These are phyloP conservation scores for Hemerocallis citrina DNA, from an alignment of 106 monocot genomes.

Conservation along the genomic window DNA sequence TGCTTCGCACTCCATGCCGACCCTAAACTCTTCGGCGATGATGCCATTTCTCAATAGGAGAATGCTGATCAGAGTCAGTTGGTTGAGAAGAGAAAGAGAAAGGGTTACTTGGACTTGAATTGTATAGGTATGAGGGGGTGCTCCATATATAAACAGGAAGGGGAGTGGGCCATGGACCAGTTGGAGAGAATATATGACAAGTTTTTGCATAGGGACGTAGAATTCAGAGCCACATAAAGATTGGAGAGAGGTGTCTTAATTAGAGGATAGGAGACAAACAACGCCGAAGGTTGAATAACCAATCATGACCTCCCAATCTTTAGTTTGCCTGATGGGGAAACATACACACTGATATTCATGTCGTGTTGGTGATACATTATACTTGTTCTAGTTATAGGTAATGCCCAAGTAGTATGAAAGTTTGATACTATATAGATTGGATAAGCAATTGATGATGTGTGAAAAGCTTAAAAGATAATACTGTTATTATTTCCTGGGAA, in stretches of 20 bases:
- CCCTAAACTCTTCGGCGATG: neutral
- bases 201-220: neutral
- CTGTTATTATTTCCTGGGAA: neutral
- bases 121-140: neutral
- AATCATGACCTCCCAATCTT: neutral
- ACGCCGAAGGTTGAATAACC: neutral
- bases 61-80: neutral
- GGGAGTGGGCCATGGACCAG: neutral
- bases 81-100: no score
- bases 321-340: neutral
- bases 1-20: conserved; percentile 18
- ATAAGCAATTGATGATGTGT: neutral
- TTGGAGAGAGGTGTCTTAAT: neutral
- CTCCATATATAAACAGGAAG: conserved; percentile 15
- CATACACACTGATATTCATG: neutral
- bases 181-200: conserved; percentile 8
- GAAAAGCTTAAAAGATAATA: neutral
- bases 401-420: neutral
- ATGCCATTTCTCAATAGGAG: neutral
- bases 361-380: no score
- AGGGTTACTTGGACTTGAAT: no score
- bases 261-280: neutral
- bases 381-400: neutral
- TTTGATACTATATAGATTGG: neutral
- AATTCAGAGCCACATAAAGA: conserved; percentile 5